Evolutionary conservation across 2,329 filamentous ascomycete species (phyloP).

Genomic region (Aciculosporium take): DNA sequence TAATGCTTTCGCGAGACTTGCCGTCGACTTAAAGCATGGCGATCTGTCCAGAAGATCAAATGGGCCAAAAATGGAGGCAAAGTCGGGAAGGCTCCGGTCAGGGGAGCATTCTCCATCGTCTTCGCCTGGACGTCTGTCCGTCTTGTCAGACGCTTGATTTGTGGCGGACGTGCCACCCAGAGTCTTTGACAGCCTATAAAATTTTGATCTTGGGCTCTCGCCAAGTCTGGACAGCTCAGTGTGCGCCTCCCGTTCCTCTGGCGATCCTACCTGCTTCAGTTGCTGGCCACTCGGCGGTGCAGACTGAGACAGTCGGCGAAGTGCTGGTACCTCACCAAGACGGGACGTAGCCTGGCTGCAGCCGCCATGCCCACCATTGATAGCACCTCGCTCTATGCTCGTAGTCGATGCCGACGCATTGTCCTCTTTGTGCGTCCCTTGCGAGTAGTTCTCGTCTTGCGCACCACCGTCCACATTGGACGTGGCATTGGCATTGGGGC

Average conservation of each 20-base stretch:
- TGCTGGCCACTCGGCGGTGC: slow-evolving; percentile 2
- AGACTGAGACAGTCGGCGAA: slow-evolving; percentile 3
- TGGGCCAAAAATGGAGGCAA: slow-evolving; percentile 16
- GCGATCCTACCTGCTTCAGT: neutral
- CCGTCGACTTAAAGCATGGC: slow-evolving; percentile 10
- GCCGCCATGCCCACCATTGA: neutral
- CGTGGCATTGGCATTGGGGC: neutral
- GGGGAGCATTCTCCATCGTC: slow-evolving; percentile 6
- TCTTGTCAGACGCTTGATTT: neutral
- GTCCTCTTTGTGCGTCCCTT: neutral
- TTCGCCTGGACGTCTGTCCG: neutral
- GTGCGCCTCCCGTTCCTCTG: neutral
- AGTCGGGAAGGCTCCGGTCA: slow-evolving; percentile 14
- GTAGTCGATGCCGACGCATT: neutral
- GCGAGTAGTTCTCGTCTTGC: neutral
- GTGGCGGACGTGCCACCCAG: neutral
- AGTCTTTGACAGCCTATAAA: neutral
- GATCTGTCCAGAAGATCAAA: slow-evolving; percentile 15
- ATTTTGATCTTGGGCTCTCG: neutral
- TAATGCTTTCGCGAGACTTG: neutral
- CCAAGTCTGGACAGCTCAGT: neutral
- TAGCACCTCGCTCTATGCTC: neutral
- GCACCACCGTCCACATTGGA: neutral
- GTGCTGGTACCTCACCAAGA: neutral
- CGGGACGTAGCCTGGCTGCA: neutral